Evolutionary conservation across 2,329 filamentous ascomycete species (phyloP).

Genomic region (Macroventuria anomochaeta): DNA sequence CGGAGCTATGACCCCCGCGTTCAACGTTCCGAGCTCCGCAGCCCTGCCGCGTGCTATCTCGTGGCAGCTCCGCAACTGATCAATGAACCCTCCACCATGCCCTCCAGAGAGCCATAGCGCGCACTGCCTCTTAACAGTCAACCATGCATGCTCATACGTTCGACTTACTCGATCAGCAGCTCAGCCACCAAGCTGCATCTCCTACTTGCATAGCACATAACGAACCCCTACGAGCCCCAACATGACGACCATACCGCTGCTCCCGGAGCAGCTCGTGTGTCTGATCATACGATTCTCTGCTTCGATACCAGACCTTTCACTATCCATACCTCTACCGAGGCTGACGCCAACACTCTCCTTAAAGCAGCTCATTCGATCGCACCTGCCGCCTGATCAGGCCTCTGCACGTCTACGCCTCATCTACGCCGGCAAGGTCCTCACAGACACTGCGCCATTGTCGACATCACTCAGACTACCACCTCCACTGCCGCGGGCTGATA

Average conservation of each 20-base stretch:
- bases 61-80: constrained; percentile 7
- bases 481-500: constrained; percentile 54
- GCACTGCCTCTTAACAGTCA: not conserved
- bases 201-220: constrained; percentile 5
- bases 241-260: constrained; percentile 37
- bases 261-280: constrained; percentile 61
- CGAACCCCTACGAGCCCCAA: constrained; percentile 16
- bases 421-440: constrained; percentile 83
- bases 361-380: constrained; percentile 79
- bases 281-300: constrained; percentile 91
- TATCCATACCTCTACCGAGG: constrained; percentile 73
- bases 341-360: constrained; percentile 77
- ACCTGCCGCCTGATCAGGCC: constrained; percentile 68
- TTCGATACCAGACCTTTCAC: constrained; percentile 79
- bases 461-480: constrained; percentile 70
- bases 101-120: constrained; percentile 15
- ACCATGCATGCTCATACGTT: constrained; percentile 9
- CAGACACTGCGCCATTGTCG: constrained; percentile 73
- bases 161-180: constrained; percentile 11
- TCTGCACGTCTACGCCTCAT: constrained; percentile 84
- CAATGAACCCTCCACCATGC: constrained; percentile 17
- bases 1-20: constrained; percentile 32
- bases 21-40: constrained; percentile 27
- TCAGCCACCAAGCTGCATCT: constrained; percentile 7
- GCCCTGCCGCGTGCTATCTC: constrained; percentile 19